Base-by-base conservation (phyloP, 1,139 yeast genomes). In the Candida sanyaensis region DNA sequence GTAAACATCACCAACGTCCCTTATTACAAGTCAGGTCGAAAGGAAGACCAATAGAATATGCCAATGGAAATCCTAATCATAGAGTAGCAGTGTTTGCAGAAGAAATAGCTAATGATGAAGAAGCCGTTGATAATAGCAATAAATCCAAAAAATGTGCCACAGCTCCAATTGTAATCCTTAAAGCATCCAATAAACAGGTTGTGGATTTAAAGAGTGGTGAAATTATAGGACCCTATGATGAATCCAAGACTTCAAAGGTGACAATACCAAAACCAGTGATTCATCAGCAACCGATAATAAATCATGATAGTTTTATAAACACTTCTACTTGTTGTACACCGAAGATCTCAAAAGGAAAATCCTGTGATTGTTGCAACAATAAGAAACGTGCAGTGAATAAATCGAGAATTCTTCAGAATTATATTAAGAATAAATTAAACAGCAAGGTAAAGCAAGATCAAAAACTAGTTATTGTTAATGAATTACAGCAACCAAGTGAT, bases 1-100 rank as follows among this genome's bases (percentile, higher is more conserved):
- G 99, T 64, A 81, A 81, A 50, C 99, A 93, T 65, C 82, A 87
- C 42, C 75, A 80, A 44, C 75, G 97, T 43, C 91, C 95, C 32
- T 71, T 92, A 36, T 83, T 90, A 21, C 90, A 89, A 57, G 97
- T 92, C n/a, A 75, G 97, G 38, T 81, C 89, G 32, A 80, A 96
- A 50, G 98, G 98, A 0, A 71, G 98, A 44, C 97, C 97, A 0
- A 75, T 73, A 42, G 73, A 73, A 4, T 75, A 71, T 48, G 75
- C 78, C 4, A 66, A 64, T 51, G 77, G 76, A 28, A 74, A 75
- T 52, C 77, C 78, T 23, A 71, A 75, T 52, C 83, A 80, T 55
- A 61, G 86, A 52, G 73, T 81, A 12, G 85, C 85, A 4, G 82
- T 81, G 11, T 75, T 77, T 59, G 84, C 84, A 2, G 80, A 79